Evolutionary conservation across 2,329 filamentous ascomycete genomes (phyloP).

Genomic region (Gliomastix tumulicola): DNA sequence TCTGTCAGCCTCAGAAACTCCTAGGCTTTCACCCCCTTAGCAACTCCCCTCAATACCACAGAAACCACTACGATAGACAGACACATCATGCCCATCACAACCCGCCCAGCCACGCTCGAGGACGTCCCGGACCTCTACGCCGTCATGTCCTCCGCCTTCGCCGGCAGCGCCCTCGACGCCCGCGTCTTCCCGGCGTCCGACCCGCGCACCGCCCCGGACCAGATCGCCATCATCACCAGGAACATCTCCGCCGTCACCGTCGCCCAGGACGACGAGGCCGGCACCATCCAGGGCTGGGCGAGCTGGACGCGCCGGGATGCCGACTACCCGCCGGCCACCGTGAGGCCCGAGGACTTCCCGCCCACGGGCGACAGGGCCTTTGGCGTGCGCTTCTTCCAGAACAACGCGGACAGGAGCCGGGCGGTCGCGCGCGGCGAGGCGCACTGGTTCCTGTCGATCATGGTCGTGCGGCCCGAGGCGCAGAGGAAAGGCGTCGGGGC

Average conservation of each 20-base stretch:
- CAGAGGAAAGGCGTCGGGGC: constrained; percentile 24
- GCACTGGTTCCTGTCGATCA: constrained; percentile 24
- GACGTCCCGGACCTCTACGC: constrained; percentile 21
- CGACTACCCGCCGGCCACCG: constrained; percentile 7
- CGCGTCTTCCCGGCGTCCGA: constrained; percentile 17
- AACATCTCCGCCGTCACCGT: constrained; percentile 17
- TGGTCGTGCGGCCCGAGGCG: constrained; percentile 19
- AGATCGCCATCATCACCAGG: constrained; percentile 12
- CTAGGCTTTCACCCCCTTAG: too few species aligned
- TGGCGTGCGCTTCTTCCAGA: constrained; percentile 32
- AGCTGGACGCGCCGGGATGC: constrained; percentile 22
- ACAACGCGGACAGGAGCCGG: constrained; percentile 12
- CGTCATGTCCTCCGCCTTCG: constrained; percentile 21
- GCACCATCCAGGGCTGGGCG: constrained; percentile 19
- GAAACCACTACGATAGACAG: too few species aligned
- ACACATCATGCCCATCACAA: too few species aligned
- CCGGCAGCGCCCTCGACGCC: constrained; percentile 18
- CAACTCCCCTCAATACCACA: too few species aligned
- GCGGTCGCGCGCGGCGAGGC: constrained; percentile 14
- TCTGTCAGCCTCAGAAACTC: too few species aligned
- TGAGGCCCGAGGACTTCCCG: constrained; percentile 15
- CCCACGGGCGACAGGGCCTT: constrained; percentile 17
- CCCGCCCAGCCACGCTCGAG: constrained; percentile 22
- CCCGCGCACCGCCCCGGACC: constrained; percentile 11
- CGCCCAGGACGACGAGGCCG: background rate